Percentiles rank a stretch among this genome's conserved stretches.
These are phyloP conservation scores for Candida awuae DNA, from an alignment of 805 yeast species.

Conservation along the genomic window DNA sequence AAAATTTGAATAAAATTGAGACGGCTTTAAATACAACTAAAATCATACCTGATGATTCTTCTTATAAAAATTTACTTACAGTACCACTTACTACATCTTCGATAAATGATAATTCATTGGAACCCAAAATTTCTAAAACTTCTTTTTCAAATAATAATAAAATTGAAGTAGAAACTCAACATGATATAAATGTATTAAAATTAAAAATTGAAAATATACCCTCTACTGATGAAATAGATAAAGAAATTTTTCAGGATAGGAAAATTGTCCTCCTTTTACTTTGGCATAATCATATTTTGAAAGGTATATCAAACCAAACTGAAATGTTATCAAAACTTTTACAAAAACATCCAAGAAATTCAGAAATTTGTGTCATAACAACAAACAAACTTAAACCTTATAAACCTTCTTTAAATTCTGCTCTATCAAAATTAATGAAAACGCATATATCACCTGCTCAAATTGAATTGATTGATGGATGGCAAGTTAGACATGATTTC, in stretches of 20 bases:
- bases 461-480: conserved; percentile 28
- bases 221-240: conserved; percentile 14
- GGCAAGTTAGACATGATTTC: conserved; percentile 27
- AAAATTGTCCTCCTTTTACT: conserved; percentile 22
- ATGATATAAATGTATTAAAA: not conserved
- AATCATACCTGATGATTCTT: not conserved
- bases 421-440: conserved; percentile 10
- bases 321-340: conserved; percentile 14
- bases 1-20: conserved; percentile 15
- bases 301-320: conserved; percentile 23
- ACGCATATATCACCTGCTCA: conserved; percentile 21
- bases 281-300: conserved; percentile 26
- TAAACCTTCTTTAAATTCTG: conserved; percentile 6
- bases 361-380: conserved; percentile 23
- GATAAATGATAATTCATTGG: not conserved
- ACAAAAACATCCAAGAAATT: conserved; percentile 8
- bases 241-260: conserved; percentile 24
- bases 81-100: too few species aligned
- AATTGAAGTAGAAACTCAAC: too few species aligned
- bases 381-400: conserved; percentile 22
- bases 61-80: too few species aligned
- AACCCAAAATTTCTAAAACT: not conserved
- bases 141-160: not conserved
- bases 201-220: conserved; percentile 14
- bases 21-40: conserved; percentile 4